Evolutionary conservation across 179 eudicot genomes (phyloP).

Genomic region (Pouteria campechiana): DNA sequence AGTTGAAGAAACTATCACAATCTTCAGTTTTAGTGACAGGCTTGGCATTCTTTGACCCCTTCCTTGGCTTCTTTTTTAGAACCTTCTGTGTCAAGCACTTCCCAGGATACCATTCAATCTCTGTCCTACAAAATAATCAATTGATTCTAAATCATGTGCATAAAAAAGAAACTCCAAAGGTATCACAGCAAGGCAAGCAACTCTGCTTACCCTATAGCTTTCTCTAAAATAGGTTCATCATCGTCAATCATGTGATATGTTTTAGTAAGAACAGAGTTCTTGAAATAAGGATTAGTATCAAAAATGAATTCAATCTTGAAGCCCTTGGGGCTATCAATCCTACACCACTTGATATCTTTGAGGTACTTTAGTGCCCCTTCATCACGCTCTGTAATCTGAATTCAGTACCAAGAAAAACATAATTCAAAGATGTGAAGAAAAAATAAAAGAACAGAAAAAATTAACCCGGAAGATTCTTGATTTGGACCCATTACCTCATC

Average conservation of each 20-base stretch:
- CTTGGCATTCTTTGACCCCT: conserved; percentile 77
- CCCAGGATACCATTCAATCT: conserved; percentile 78
- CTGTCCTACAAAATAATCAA: conserved; percentile 39
- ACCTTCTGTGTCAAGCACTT: conserved; percentile 83
- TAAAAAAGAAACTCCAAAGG: not conserved
- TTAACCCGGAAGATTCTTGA: not conserved
- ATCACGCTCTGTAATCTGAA: conserved; percentile 83
- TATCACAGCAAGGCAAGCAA: not conserved
- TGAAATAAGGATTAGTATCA: conserved; percentile 71
- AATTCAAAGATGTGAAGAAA: not conserved
- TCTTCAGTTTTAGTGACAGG: conserved; percentile 76
- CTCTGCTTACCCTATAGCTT: conserved; percentile 62
- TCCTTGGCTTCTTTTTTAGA: conserved; percentile 78
- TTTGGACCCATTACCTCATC: conserved; percentile 44
- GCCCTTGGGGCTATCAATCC: conserved; percentile 73
- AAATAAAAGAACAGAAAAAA: not conserved
- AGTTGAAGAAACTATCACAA: conserved; percentile 85
- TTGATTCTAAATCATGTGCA: not conserved
- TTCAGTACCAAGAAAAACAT: conserved; percentile 5
- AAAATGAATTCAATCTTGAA: conserved; percentile 87
- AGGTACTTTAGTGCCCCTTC: conserved; percentile 87
- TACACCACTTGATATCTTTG: conserved; percentile 79
- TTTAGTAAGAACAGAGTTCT: conserved; percentile 67
- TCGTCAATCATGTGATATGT: conserved; percentile 92
- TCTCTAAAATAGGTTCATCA: conserved; percentile 84